These are phyloP conservation scores for Yarrowia bubula DNA, from an alignment of 805 yeast genomes.

Conservation along the genomic window DNA sequence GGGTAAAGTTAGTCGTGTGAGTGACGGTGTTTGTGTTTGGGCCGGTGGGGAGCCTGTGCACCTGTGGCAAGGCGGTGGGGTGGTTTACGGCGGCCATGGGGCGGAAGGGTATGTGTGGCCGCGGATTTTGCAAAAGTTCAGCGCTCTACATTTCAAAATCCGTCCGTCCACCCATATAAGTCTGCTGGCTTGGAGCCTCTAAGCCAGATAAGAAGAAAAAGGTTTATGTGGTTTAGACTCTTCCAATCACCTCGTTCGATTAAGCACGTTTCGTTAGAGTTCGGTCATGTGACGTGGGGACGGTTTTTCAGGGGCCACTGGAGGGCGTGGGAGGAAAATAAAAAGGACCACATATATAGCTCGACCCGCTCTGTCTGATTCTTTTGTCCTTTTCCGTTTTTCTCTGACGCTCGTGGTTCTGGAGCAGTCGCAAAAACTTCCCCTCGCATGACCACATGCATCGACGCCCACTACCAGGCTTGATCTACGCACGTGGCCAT, in stretches of 20 bases:
- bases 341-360: too few species aligned
- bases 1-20: conserved; percentile 26
- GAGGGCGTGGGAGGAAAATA: neutral
- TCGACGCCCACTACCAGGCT: conserved; percentile 24
- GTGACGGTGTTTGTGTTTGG: conserved; percentile 12
- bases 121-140: neutral
- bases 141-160: neutral
- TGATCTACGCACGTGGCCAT: conserved; percentile 25
- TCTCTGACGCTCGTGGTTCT: neutral
- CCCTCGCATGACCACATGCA: conserved; percentile 25
- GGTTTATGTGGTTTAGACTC: neutral
- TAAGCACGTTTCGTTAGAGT: conserved; percentile 8
- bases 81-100: neutral
- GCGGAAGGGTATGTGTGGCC: neutral
- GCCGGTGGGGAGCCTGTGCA: too few species aligned
- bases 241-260: neutral
- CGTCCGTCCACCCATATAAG: conserved; percentile 10
- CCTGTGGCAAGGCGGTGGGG: too few species aligned
- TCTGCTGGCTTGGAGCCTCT: neutral
- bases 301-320: neutral
- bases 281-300: neutral
- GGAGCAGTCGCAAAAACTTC: neutral
- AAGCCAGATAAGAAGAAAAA: neutral
- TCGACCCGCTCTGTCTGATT: neutral
- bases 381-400: neutral